Conservation (phyloP, 2,329 filamentous ascomycete species). For the Xylariaceae sp. region DNA sequence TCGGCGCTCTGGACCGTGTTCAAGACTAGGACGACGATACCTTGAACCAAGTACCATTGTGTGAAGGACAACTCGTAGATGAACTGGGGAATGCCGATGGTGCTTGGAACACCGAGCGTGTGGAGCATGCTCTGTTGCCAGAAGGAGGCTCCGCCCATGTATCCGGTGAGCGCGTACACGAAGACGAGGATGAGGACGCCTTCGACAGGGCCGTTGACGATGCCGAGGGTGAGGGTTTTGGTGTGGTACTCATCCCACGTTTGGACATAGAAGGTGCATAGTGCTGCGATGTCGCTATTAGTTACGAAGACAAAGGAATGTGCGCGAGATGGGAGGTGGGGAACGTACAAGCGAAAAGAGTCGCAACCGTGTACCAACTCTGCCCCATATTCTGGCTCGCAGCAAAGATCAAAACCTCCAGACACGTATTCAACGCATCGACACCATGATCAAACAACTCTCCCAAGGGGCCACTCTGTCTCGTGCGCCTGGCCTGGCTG, state of each 20-base stretch:
- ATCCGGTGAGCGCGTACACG: slow-evolving; percentile 81
- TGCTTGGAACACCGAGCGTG: slow-evolving; percentile 66
- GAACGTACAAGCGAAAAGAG: slow-evolving; percentile 73
- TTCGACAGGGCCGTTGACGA: slow-evolving; percentile 93
- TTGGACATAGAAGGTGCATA: slow-evolving; percentile 96
- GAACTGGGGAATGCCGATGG: slow-evolving; percentile 61
- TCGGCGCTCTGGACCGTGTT: slow-evolving; percentile 78
- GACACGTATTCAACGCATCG: slow-evolving; percentile 92
- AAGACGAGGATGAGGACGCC: slow-evolving; percentile 80
- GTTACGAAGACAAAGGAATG: neutral
- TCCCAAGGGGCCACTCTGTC: slow-evolving; percentile 87
- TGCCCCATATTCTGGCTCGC: slow-evolving; percentile 91
- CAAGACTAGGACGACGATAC: slow-evolving; percentile 73
- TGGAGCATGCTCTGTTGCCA: slow-evolving; percentile 83
- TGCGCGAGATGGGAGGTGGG: neutral
- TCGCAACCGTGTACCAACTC: slow-evolving; percentile 82
- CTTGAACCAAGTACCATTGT: slow-evolving; percentile 90
- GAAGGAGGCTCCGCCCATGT: slow-evolving; percentile 83
- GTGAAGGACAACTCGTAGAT: slow-evolving; percentile 83
- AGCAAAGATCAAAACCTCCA: slow-evolving; percentile 89
- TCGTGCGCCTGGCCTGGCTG: slow-evolving; percentile 86
- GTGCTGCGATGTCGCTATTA: slow-evolving; percentile 48
- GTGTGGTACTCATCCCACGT: slow-evolving; percentile 99
- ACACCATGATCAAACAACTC: slow-evolving; percentile 98
- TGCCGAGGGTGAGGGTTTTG: slow-evolving; percentile 85